Evolutionary conservation across 495 filamentous ascomycete species (phyloP).

Genomic region (Podospora didyma): DNA sequence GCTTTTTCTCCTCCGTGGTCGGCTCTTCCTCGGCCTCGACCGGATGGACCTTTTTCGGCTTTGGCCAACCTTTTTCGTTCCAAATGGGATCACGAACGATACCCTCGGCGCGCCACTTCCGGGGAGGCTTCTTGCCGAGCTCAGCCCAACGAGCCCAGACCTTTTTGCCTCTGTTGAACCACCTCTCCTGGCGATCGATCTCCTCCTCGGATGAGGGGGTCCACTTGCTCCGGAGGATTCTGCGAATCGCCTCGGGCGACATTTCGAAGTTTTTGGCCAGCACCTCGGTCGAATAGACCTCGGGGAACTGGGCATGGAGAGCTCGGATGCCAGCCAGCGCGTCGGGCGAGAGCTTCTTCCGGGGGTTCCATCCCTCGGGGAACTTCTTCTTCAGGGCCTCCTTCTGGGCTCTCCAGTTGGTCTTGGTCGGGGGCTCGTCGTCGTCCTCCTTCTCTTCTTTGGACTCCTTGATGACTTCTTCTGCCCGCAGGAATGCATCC

Average conservation of each 20-base stretch:
- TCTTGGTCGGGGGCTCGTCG: background rate
- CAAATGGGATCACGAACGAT: constrained; percentile 45
- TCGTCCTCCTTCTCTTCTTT: background rate
- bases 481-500: too few species aligned
- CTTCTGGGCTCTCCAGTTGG: constrained; percentile 25
- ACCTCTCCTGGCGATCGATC: constrained; percentile 57
- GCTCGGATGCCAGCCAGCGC: constrained; percentile 81
- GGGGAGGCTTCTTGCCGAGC: constrained; percentile 62
- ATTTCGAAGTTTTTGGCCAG: constrained; percentile 79
- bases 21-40: constrained; percentile 11
- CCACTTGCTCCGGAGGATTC: constrained; percentile 87
- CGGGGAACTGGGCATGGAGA: constrained; percentile 69
- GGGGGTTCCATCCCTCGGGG: constrained; percentile 69
- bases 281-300: constrained; percentile 66
- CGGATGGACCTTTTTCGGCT: background rate
- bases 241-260: constrained; percentile 77
- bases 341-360: constrained; percentile 85
- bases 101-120: constrained; percentile 64
- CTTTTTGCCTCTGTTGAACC: constrained; percentile 71
- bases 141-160: constrained; percentile 76
- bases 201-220: constrained; percentile 59
- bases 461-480: background rate
- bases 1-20: background rate
- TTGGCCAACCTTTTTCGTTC: constrained; percentile 19
- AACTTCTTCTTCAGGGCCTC: constrained; percentile 53